Conservation (phyloP, 768 basidiomycete genomes). For the Pleurotus sapidus region DNA sequence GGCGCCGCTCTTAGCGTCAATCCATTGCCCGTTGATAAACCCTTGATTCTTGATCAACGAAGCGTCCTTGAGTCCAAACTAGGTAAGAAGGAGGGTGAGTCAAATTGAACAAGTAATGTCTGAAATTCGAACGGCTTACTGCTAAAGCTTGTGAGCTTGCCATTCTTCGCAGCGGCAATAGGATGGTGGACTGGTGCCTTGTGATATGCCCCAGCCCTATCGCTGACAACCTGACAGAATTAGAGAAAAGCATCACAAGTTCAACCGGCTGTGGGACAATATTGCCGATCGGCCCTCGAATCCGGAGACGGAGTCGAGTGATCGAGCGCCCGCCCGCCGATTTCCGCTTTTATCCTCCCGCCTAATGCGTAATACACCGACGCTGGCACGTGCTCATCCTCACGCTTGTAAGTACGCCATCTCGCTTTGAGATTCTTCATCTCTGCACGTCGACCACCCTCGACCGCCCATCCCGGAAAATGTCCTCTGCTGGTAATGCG, state of each 20-base stretch:
- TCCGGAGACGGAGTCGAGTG: too few species aligned
- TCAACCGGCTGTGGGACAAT: too few species aligned
- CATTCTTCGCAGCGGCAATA: constrained; percentile 37
- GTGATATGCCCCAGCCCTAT: neutral
- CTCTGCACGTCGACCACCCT: too few species aligned
- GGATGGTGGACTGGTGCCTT: neutral
- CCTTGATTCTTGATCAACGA: constrained; percentile 73
- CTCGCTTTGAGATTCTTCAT: too few species aligned
- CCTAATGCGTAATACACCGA: too few species aligned
- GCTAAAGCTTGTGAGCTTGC: constrained; percentile 47
- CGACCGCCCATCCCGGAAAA: neutral
- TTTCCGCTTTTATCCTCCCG: too few species aligned
- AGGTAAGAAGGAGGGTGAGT: neutral
- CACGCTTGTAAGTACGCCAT: too few species aligned
- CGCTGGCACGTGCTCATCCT: too few species aligned
- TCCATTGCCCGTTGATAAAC: constrained; percentile 84
- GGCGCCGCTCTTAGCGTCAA: constrained; percentile 71
- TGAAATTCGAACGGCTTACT: constrained; percentile 2
- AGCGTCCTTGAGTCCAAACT: constrained; percentile 80
- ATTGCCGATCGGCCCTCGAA: too few species aligned
- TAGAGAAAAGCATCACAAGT: neutral
- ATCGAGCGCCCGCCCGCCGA: too few species aligned
- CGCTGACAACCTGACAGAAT: neutral
- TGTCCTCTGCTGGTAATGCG: constrained; percentile 1
- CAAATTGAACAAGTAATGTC: neutral